Percentiles rank a stretch among this genome's conserved stretches.
Conservation (phyloP, 1,284 basidiomycete genomes). For the Ceratobasidium papillatum region DNA sequence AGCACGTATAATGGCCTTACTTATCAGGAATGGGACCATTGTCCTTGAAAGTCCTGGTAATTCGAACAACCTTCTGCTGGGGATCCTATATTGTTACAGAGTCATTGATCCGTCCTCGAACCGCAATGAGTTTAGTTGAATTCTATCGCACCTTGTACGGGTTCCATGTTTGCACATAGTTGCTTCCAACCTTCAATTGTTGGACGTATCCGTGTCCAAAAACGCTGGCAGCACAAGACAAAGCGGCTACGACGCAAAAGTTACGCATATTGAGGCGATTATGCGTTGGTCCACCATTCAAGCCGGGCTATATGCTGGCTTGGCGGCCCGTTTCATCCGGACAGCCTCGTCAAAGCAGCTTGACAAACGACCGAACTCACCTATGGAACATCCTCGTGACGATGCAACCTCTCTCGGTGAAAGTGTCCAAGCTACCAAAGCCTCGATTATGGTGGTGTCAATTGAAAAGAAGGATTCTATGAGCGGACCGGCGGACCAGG, state of each 20-base stretch:
- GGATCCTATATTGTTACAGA: background rate
- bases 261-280: constrained; percentile 8
- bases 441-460: background rate
- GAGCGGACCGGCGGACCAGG: background rate
- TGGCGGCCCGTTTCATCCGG: constrained; percentile 11
- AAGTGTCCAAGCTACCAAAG: too few relatives aligned
- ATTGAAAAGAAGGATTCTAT: background rate
- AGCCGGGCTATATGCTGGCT: constrained; percentile 12
- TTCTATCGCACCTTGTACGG: constrained; percentile 9
- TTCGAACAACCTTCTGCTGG: constrained; percentile 17
- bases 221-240: constrained; percentile 2
- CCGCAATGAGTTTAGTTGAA: background rate
- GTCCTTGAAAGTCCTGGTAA: constrained; percentile 29
- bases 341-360: background rate
- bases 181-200: constrained; percentile 20
- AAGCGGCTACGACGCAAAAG: background rate
- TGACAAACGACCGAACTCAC: background rate
- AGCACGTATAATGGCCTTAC: background rate
- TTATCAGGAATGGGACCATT: constrained; percentile 21
- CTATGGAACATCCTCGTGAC: background rate
- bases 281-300: background rate
- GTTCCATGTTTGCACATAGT: constrained; percentile 23
- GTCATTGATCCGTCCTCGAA: background rate
- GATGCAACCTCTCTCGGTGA: background rate
- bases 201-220: constrained; percentile 19